Evolutionary conservation across 2,329 filamentous ascomycete genomes (phyloP), one percentile per base, ranked within the genome.

Genomic region (Phyllosticta ampelicida): DNA sequence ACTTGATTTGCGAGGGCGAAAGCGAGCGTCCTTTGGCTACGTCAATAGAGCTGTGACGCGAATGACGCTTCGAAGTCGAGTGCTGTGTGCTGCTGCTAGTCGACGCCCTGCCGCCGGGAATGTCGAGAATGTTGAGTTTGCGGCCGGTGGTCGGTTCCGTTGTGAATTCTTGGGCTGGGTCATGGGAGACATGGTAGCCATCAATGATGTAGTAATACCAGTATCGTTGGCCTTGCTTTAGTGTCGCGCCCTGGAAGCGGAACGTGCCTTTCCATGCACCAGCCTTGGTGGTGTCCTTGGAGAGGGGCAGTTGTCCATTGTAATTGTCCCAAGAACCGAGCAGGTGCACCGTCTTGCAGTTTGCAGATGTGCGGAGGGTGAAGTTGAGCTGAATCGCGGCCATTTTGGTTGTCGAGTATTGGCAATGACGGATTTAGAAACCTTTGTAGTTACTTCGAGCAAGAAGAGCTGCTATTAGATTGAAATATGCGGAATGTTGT

Each of bases 121-220:
- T 89, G 74, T 97, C 91, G 74, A 99, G 89, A 76, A 96, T 89
- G 83, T 99, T 99, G 68, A 99, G 83, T 76, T 91, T 90, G 74
- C 94, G 92, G 77, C 91, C 90, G 59, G 94, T 97, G 74, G 91
- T 97, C 72, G 92, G 91, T 81, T 99, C 94, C 65, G 88, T 86
- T 71, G 89, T 95, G 71, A 87, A 92, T 69, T 87, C 80, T 73
- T 90, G 86, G 73, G 88, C 89, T 66, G 92, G 91, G 78, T 97
- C 94, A 82, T 97, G 92, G 62, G 91, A 91, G 73, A 95, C 87
- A 75, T 96, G 91, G 84, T 96, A 96, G 67, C 94, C 94, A 74
- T 99, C 94, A 75, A 97, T 94, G 85, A 97, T 96, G 82, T 96
- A 99, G 85, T 99, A 99, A 86, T 97, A 99, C 94, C 94, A 99